Evolutionary conservation across 2,329 filamentous ascomycete species (phyloP).

Genomic region (Verticillium alfalfae): DNA sequence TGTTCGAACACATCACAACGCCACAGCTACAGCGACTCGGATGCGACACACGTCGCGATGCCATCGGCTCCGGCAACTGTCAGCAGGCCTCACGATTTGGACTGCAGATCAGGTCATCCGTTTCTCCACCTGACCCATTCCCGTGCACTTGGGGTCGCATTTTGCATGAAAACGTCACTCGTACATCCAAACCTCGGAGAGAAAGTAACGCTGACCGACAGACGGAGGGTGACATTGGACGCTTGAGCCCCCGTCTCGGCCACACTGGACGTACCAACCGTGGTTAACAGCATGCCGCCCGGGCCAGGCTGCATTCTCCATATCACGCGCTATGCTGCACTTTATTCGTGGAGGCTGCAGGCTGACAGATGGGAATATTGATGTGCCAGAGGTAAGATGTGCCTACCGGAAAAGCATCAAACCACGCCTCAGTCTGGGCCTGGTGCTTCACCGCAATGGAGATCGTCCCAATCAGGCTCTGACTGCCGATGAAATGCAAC

Average conservation of each 20-base stretch:
- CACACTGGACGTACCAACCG: background rate
- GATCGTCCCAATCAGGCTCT: background rate
- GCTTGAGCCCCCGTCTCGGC: background rate
- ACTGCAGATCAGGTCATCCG: background rate
- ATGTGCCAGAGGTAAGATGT: background rate
- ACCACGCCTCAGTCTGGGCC: too few relatives aligned
- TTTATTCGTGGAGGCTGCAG: background rate
- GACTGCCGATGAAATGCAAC: background rate
- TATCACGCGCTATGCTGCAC: background rate
- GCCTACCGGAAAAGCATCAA: background rate
- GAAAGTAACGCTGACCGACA: background rate
- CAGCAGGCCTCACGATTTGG: background rate
- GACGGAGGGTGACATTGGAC: background rate
- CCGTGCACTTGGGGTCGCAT: background rate
- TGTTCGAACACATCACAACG: too few relatives aligned
- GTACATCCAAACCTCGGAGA: background rate
- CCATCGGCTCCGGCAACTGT: background rate
- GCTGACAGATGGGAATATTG: background rate
- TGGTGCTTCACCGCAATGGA: background rate
- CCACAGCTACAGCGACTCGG: too few relatives aligned
- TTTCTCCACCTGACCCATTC: background rate
- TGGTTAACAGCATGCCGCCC: background rate
- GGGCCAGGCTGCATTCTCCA: background rate
- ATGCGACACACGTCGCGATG: background rate
- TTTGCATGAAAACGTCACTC: background rate